Evolutionary conservation across 192 early-diverging fungal species (phyloP).

Genomic region (Backusella macrospora): DNA sequence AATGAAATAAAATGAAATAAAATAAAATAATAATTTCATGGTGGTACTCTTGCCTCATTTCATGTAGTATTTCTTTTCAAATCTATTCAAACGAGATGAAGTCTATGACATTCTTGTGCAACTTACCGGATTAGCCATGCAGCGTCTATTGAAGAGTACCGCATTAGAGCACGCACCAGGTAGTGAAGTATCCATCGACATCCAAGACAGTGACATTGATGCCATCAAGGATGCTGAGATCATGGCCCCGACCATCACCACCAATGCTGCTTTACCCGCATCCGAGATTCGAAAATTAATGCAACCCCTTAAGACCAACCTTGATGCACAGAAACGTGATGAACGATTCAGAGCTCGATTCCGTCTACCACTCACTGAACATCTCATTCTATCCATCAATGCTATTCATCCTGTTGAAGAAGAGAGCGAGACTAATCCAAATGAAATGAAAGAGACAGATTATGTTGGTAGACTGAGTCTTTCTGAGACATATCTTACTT

Average conservation of each 20-base stretch:
- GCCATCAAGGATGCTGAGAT: not conserved
- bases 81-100: slow-evolving; percentile 93
- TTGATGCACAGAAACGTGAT: slow-evolving; percentile 81
- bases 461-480: slow-evolving; percentile 71
- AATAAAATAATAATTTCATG: not conserved
- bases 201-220: slow-evolving; percentile 12
- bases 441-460: slow-evolving; percentile 23
- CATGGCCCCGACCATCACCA: not conserved
- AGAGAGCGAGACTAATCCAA: slow-evolving; percentile 17
- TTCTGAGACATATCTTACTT: slow-evolving; percentile 79
- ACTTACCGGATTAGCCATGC: slow-evolving; percentile 77
- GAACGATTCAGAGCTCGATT: slow-evolving; percentile 76
- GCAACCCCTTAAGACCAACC: slow-evolving; percentile 56
- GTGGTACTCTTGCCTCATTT: not conserved
- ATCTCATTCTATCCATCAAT: slow-evolving; percentile 64
- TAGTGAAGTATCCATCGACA: slow-evolving; percentile 22
- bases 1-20: not conserved
- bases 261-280: not conserved
- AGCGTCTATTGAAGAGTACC: slow-evolving; percentile 75
- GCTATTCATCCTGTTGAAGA: slow-evolving; percentile 62
- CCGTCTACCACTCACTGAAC: slow-evolving; percentile 79
- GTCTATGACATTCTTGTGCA: slow-evolving; percentile 79
- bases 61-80: slow-evolving; percentile 83
- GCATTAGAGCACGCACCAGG: slow-evolving; percentile 67
- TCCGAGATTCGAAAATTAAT: slow-evolving; percentile 39